These are phyloP conservation scores for Nicotiana noctiflora DNA, from an alignment of 257 asterid genomes.

Conservation along the genomic window DNA sequence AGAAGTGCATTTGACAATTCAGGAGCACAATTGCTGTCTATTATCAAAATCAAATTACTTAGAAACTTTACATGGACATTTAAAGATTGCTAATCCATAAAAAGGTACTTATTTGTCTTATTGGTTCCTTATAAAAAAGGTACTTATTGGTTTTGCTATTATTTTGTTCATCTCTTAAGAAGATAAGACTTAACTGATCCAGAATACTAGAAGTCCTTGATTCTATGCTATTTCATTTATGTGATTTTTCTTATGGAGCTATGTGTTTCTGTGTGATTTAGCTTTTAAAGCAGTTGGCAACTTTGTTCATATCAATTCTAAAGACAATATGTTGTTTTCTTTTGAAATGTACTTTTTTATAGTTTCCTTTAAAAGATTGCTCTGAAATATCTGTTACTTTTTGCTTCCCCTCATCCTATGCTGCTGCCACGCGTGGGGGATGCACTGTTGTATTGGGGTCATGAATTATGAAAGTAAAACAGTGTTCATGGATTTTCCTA, in stretches of 20 bases:
- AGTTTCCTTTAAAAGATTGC: neutral
- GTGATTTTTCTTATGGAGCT: neutral
- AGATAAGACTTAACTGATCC: neutral
- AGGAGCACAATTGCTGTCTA: neutral
- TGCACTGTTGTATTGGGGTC: neutral
- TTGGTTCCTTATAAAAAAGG: neutral
- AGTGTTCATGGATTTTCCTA: neutral
- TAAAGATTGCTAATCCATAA: neutral
- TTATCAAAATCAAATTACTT: slow-evolving; percentile 1
- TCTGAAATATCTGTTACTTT: neutral
- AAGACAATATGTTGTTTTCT: neutral
- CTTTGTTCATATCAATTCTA: neutral
- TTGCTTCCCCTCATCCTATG: neutral
- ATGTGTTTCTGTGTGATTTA: neutral
- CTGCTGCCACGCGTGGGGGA: neutral
- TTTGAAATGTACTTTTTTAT: neutral
- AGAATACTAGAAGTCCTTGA: slow-evolving; percentile 3
- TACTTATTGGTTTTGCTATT: neutral
- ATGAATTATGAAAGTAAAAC: neutral
- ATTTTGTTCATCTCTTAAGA: neutral
- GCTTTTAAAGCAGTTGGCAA: slow-evolving; percentile 5
- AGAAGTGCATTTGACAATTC: neutral
- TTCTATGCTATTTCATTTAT: neutral
- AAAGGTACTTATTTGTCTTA: neutral
- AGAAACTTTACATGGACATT: neutral